These are phyloP conservation scores for Aspergillus nanangensis DNA, from an alignment of 495 filamentous ascomycete genomes.

Conservation along the genomic window DNA sequence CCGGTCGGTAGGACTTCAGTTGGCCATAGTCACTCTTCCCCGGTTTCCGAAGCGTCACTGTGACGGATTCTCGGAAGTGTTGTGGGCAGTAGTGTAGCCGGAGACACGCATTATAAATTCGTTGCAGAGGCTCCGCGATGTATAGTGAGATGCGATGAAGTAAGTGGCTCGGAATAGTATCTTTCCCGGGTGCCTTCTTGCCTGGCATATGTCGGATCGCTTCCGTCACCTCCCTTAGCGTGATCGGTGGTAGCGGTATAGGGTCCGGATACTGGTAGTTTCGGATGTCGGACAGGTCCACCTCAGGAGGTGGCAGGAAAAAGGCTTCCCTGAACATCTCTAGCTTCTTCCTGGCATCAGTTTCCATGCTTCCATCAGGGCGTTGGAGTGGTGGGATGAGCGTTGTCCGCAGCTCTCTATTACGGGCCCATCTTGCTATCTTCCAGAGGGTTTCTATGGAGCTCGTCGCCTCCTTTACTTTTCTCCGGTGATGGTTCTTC, in stretches of 20 bases:
- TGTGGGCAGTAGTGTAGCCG: conserved; percentile 3
- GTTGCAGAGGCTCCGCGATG: neutral
- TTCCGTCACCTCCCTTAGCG: conserved; percentile 6
- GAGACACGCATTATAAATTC: conserved; percentile 4
- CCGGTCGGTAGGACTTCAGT: conserved; percentile 18
- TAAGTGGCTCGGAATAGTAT: conserved; percentile 5
- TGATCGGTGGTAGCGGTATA: conserved; percentile 4
- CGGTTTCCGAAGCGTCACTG: conserved; percentile 16
- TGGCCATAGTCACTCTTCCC: conserved; percentile 13
- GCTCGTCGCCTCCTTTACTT: conserved; percentile 3
- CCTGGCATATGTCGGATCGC: conserved; percentile 4
- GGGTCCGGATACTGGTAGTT: neutral
- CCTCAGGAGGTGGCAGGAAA: neutral
- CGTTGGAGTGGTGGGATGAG: conserved; percentile 2
- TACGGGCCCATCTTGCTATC: conserved; percentile 1
- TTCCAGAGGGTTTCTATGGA: conserved; percentile 4
- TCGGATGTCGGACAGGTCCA: conserved; percentile 2
- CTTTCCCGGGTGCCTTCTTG: conserved; percentile 3
- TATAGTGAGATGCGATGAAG: neutral
- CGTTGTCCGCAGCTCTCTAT: neutral
- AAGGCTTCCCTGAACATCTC: neutral
- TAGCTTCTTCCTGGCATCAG: conserved; percentile 3
- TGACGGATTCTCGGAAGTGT: conserved; percentile 15
- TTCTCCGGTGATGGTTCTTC: neutral
- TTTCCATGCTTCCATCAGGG: neutral